Base-by-base conservation (phyloP, 495 filamentous ascomycete species). In the Patellaria atrata region DNA sequence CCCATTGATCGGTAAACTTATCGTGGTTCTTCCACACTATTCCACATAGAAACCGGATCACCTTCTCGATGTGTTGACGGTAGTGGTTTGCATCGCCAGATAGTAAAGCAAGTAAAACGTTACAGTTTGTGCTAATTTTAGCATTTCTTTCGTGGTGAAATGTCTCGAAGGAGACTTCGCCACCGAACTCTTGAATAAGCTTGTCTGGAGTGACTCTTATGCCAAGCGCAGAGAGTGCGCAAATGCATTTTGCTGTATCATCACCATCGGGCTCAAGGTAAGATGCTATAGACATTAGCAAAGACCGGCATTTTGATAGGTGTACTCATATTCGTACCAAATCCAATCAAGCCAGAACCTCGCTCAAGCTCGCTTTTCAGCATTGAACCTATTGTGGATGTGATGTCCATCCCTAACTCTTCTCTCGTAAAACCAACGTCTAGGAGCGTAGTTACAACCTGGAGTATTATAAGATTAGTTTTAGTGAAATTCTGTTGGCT, bases 191-290 rank as follows among this genome's bases (percentile, higher is more conserved):
- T 5, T 5, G 3, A 7, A 34, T 20, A 13, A 34, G 7, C 2
- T 2, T 2, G 12, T 2, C 21, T 2, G n/a, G 2, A 12, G 13
- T 16, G 5, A 5, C 8, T 3, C 1, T 5, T 4, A 3, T 3
- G 3, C 20, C 22, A 4, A 41, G 30, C 1, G 23, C n/a, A 2
- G 9, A 4, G 1, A 41, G 15, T 1, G 23, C 22, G 2, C 26
- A 1, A 2, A 41, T 14, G 1, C 8, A 6, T 33, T 60, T 63
- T 1, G 62, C 62, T 5, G 62, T 68, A 30, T 65, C 63, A 48
- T 67, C 64, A 12, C 61, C 64, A 48, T 68, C 64, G 5, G 61
- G 37, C 18, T 57, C 46, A 3, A 59, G 50, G 9, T 43, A 52
- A 13, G 58, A 41, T 4, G 53, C 32, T 47, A 18, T 29, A 10